Percentiles rank a stretch among this genome's conserved stretches.
Conservation (phyloP, 2,329 filamentous ascomycete genomes). For the Harringtonia lauricola region DNA sequence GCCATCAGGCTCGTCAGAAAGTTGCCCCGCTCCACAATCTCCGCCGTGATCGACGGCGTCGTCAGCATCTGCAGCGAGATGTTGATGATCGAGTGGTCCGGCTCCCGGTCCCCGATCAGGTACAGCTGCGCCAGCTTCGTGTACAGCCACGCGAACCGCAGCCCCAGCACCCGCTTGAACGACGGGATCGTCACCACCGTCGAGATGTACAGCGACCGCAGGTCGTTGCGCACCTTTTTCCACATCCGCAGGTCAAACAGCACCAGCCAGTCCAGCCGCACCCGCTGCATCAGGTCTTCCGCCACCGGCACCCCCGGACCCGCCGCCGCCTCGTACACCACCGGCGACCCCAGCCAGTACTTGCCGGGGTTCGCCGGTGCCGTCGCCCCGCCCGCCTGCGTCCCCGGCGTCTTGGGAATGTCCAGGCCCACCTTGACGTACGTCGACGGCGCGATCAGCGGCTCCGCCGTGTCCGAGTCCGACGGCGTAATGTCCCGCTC, state of each 20-base stretch:
- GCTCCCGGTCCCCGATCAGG: slow-evolving; percentile 88
- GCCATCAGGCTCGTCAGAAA: slow-evolving; percentile 92
- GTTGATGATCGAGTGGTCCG: slow-evolving; percentile 97
- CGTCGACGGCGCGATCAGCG: slow-evolving; percentile 49
- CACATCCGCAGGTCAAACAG: slow-evolving; percentile 91
- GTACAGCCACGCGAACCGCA: slow-evolving; percentile 92
- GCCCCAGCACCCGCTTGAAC: slow-evolving; percentile 86
- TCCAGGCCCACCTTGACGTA: slow-evolving; percentile 56
- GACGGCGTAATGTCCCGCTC: slow-evolving; percentile 57
- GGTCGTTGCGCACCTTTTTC: slow-evolving; percentile 87
- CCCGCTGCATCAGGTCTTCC: slow-evolving; percentile 81
- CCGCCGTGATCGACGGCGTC: slow-evolving; percentile 89
- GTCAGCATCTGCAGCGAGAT: slow-evolving; percentile 94
- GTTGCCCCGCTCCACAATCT: slow-evolving; percentile 89
- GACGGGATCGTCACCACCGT: slow-evolving; percentile 91
- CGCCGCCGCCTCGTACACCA: slow-evolving; percentile 52
- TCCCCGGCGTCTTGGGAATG: slow-evolving; percentile 72
- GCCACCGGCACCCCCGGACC: slow-evolving; percentile 56
- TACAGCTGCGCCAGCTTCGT: slow-evolving; percentile 90
- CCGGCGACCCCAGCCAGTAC: slow-evolving; percentile 80
- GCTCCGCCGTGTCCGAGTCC: slow-evolving; percentile 62
- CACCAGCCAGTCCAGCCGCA: slow-evolving; percentile 88
- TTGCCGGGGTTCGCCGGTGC: slow-evolving; percentile 53
- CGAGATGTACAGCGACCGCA: slow-evolving; percentile 89
- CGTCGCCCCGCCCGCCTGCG: slow-evolving; percentile 26